Percentiles rank a stretch among this genome's conserved stretches.
Evolutionary conservation across 106 monocot species (phyloP).

Genomic region (Chionographis japonica): DNA sequence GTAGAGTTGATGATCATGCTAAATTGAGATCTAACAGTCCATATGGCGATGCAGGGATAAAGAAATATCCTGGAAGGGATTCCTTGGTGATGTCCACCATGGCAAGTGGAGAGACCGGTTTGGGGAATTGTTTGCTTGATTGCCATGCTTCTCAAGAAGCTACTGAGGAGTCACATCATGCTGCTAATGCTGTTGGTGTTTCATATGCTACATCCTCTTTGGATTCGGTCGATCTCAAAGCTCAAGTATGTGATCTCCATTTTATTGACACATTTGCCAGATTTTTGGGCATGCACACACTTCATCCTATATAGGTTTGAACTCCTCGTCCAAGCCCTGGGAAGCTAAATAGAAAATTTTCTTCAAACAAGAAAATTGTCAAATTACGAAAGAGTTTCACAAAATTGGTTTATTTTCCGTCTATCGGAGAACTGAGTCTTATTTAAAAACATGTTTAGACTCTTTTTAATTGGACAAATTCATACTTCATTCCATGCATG

Average conservation of each 20-base stretch:
- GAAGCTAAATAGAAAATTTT: too few relatives aligned
- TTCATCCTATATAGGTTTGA: neutral
- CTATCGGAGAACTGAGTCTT: too few relatives aligned
- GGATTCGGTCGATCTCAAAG: conserved; percentile 42
- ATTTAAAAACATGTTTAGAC: too few relatives aligned
- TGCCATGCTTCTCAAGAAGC: conserved; percentile 12
- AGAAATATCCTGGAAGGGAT: conserved; percentile 26
- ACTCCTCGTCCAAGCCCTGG: neutral
- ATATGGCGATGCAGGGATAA: conserved; percentile 24
- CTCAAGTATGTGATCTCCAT: conserved; percentile 37
- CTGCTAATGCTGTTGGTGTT: conserved; percentile 11
- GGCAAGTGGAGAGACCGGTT: neutral
- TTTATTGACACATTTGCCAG: neutral
- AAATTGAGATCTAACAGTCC: conserved; percentile 23
- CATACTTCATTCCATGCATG: too few relatives aligned
- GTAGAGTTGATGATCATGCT: conserved; percentile 20
- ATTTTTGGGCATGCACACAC: neutral
- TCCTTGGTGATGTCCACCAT: conserved; percentile 3
- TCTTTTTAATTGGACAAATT: too few relatives aligned
- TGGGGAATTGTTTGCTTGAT: neutral
- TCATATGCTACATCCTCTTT: conserved; percentile 12
- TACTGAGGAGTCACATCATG: conserved; percentile 16
- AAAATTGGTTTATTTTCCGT: too few relatives aligned
- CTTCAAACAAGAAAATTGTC: too few relatives aligned
- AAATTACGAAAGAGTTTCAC: too few relatives aligned